Evolutionary conservation across 176 grass and related monocot species (phyloP).

Genomic region (Olyra latifolia): DNA sequence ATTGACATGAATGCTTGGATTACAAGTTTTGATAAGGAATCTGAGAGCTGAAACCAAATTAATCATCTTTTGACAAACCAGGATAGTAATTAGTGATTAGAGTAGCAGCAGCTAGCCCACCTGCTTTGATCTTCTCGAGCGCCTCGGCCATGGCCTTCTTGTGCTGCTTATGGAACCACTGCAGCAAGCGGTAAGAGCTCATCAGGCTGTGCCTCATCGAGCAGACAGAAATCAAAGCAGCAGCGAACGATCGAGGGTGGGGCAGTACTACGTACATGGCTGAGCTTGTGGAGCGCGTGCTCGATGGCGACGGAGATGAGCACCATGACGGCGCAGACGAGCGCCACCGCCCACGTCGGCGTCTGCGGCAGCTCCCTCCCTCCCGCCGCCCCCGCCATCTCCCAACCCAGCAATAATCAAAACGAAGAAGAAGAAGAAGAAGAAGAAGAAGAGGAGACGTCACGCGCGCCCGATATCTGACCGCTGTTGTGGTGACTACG

Average conservation of each 20-base stretch:
- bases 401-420: no score
- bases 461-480: neutral
- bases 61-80: neutral
- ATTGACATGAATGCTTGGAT: neutral
- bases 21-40: neutral
- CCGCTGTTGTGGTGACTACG: neutral
- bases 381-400: constrained; percentile 25
- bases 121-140: constrained; percentile 86
- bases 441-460: no score
- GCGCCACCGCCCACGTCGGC: constrained; percentile 77
- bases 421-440: no score
- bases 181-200: neutral
- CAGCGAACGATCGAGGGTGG: neutral
- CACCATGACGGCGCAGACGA: constrained; percentile 63
- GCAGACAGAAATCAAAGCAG: neutral
- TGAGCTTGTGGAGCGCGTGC: constrained; percentile 65
- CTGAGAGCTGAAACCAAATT: neutral
- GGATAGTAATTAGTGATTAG: neutral
- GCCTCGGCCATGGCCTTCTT: constrained; percentile 85
- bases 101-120: neutral
- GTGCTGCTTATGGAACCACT: constrained; percentile 75
- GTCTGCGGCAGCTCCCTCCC: constrained; percentile 49
- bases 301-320: constrained; percentile 68
- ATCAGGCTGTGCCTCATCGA: neutral
- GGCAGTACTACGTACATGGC: constrained; percentile 38